These are phyloP conservation scores for Cryphonectria naterciae DNA, from an alignment of 2,329 filamentous ascomycete genomes.

Conservation along the genomic window DNA sequence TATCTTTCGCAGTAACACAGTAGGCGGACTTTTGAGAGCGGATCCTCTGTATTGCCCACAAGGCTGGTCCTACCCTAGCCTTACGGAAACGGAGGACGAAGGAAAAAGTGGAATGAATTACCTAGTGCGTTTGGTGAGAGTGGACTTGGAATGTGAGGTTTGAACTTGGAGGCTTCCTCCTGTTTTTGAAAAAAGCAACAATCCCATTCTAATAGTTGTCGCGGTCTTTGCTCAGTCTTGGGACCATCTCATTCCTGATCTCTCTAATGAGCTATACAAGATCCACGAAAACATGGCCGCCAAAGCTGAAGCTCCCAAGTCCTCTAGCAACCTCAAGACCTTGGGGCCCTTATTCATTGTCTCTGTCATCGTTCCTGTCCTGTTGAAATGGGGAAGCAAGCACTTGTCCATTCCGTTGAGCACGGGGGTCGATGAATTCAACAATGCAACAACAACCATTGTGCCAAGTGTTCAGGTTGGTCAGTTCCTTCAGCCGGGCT, in stretches of 20 bases:
- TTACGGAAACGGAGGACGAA: too few relatives aligned
- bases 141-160: neutral
- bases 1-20: neutral
- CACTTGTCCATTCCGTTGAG: neutral
- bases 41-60: neutral
- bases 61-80: too few relatives aligned
- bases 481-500: neutral
- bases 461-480: neutral
- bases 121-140: neutral
- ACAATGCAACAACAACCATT: neutral
- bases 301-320: neutral
- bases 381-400: neutral
- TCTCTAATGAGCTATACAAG: neutral
- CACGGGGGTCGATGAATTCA: neutral
- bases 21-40: neutral
- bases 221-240: neutral
- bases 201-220: neutral
- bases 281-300: neutral
- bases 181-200: neutral
- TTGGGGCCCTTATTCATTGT: neutral
- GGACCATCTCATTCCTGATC: neutral
- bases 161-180: neutral
- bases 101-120: too few relatives aligned
- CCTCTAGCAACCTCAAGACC: neutral
- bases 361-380: neutral